phyloP scores from a whole-genome alignment of 169 alveolate species.

The Plasmodium berghei region DNA sequence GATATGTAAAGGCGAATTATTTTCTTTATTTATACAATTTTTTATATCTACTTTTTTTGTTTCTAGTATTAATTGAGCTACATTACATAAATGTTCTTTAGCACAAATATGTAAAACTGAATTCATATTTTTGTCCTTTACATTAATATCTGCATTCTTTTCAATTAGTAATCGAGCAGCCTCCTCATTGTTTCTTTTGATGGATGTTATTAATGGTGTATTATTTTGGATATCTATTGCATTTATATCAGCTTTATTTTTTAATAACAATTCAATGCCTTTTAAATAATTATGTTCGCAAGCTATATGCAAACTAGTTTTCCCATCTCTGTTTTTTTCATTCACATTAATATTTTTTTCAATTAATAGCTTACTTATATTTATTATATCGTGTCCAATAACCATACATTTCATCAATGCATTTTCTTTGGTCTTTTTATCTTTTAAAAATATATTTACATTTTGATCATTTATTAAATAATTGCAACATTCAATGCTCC shows the following conservation, averaged over 20 bases:
- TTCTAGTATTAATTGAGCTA: constrained; percentile 57
- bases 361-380: constrained; percentile 56
- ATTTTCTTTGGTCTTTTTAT: constrained; percentile 60
- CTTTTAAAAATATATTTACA: constrained; percentile 67
- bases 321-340: constrained; percentile 68
- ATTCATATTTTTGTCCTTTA: constrained; percentile 58
- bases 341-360: constrained; percentile 50
- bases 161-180: constrained; percentile 65
- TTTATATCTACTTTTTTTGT: constrained; percentile 65
- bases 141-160: constrained; percentile 61
- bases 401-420: constrained; percentile 74
- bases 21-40: constrained; percentile 57
- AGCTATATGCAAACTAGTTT: constrained; percentile 75
- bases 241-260: constrained; percentile 68
- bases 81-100: constrained; percentile 56
- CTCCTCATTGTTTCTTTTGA: constrained; percentile 72
- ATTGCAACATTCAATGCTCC: constrained; percentile 49
- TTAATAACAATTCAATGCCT: constrained; percentile 72
- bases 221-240: constrained; percentile 35
- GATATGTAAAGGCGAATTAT: constrained; percentile 74
- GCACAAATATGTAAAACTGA: constrained; percentile 70
- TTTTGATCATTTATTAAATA: constrained; percentile 48
- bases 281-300: constrained; percentile 69
- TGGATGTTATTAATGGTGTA: constrained; percentile 65
- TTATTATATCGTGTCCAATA: constrained; percentile 49